These are phyloP conservation scores for Kewa caespitosa DNA, from an alignment of 179 eudicot species.

Conservation along the genomic window DNA sequence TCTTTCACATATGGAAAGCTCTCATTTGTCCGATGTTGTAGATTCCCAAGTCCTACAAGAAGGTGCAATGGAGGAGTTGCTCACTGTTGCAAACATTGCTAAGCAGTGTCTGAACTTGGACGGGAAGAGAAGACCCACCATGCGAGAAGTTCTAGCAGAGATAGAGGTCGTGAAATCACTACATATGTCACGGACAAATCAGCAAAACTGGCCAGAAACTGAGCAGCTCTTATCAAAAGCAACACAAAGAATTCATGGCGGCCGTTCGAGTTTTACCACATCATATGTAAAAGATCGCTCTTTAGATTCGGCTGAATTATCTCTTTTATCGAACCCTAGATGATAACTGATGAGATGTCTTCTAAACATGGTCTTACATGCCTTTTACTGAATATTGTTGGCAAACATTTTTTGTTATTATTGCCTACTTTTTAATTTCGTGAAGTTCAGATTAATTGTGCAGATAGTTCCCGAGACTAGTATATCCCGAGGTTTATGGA, in stretches of 20 bases:
- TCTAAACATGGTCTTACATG: no score
- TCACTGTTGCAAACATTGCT: constrained; percentile 8
- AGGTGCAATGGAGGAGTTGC: neutral
- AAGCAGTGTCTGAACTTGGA: constrained; percentile 30
- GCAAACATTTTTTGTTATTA: no score
- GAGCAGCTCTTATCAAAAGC: neutral
- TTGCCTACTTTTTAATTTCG: no score
- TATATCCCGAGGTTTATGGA: no score
- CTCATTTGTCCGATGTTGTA: neutral
- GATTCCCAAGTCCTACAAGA: constrained; percentile 1
- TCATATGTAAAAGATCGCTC: neutral
- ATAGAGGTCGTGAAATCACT: constrained; percentile 20
- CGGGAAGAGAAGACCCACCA: constrained; percentile 38
- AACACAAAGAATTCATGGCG: neutral
- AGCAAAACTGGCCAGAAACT: neutral
- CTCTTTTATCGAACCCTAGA: constrained; percentile 15
- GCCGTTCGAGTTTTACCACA: neutral
- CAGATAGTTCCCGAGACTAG: no score
- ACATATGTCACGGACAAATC: neutral
- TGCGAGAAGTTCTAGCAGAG: constrained; percentile 24
- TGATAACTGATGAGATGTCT: no score
- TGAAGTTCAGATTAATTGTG: no score
- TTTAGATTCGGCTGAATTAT: constrained; percentile 1
- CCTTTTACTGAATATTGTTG: no score
- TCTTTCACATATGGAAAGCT: neutral